Evolutionary conservation across 2,329 filamentous ascomycete genomes (phyloP), one percentile per base, ranked within the genome.

Genomic region (Paraconiothyrium sp.): DNA sequence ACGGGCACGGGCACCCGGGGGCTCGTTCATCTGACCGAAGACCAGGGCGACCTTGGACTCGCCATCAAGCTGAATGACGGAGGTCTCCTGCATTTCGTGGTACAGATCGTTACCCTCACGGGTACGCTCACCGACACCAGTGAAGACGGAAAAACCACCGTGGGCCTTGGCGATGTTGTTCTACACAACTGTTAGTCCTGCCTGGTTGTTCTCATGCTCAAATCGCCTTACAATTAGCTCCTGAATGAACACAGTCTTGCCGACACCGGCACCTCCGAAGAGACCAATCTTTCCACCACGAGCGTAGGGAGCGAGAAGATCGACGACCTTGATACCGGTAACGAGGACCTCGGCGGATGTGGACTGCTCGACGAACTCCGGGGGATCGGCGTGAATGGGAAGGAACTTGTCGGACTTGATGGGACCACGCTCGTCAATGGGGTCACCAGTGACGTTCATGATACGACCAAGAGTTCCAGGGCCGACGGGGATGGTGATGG

Each of bases 211-310:
- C 27, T 30, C n/a, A 10, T 35, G 1, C n/a, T 22, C 24, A 14
- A 11, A 41, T n/a, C 2, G 62, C 22, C 87, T 78, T 84, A 90
- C 88, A 88, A 99, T 99, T 82, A 99, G 87, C 87, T 99, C 95
- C 89, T 99, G 95, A 84, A 99, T 99, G 89, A 98, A 99, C 82
- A 99, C 95, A 83, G 95, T 99, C 92, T 99, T 99, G 85, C 95
- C 95, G 88, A 99, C 95, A 96, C 95, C 95, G 78, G 95, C 95
- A 94, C 95, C 95, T 86, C 95, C 95, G 87, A 99, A 99, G 76
- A 99, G 93, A 92, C 95, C 95, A 89, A 99, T 99, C 92, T 99
- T 99, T 90, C 95, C 95, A 93, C 95, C 95, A 96, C 95, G 95
- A 82, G 95, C 95, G 85, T 99, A 99, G 79, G 95, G 95, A 78